These are phyloP conservation scores for Grigorovia jiainica DNA, from an alignment of 805 yeast species.

Conservation along the genomic window DNA sequence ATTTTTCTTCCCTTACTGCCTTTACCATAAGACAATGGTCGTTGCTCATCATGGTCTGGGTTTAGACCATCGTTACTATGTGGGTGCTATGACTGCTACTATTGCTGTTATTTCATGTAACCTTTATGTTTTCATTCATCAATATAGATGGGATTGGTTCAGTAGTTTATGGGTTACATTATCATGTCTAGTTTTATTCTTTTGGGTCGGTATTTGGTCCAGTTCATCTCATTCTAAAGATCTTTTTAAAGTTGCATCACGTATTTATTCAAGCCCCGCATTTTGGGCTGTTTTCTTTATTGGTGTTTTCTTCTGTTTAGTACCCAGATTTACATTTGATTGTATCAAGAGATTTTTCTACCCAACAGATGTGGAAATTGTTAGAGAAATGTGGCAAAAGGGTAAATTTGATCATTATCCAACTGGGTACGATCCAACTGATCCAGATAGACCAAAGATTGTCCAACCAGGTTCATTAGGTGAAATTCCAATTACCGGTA, in stretches of 20 bases:
- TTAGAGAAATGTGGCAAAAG: conserved; percentile 56
- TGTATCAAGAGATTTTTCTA: conserved; percentile 39
- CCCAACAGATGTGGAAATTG: conserved; percentile 65
- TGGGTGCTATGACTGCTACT: conserved; percentile 59
- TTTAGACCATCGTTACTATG: conserved; percentile 62
- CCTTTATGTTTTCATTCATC: conserved; percentile 53
- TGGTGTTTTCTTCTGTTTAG: conserved; percentile 53
- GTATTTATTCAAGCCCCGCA: conserved; percentile 48
- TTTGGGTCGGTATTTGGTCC: conserved; percentile 80
- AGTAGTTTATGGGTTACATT: conserved; percentile 44
- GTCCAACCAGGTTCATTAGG: conserved; percentile 33
- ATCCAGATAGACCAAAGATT: conserved; percentile 52
- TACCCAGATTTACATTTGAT: conserved; percentile 62
- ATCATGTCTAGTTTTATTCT: conserved; percentile 52
- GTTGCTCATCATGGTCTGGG: conserved; percentile 46
- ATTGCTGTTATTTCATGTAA: conserved; percentile 64
- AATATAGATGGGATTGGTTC: conserved; percentile 77
- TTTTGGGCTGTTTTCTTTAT: conserved; percentile 62
- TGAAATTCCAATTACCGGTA: conserved; percentile 28
- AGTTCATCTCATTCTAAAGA: conserved; percentile 44
- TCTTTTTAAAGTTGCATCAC: conserved; percentile 58
- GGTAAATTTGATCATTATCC: conserved; percentile 68
- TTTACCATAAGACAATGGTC: conserved; percentile 35
- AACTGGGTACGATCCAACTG: conserved; percentile 67
- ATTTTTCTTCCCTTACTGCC: conserved; percentile 63